Evolutionary conservation across 176 grass and related monocot species (phyloP), one percentile per base, ranked within the genome.

Genomic region (Oryza officinalis): DNA sequence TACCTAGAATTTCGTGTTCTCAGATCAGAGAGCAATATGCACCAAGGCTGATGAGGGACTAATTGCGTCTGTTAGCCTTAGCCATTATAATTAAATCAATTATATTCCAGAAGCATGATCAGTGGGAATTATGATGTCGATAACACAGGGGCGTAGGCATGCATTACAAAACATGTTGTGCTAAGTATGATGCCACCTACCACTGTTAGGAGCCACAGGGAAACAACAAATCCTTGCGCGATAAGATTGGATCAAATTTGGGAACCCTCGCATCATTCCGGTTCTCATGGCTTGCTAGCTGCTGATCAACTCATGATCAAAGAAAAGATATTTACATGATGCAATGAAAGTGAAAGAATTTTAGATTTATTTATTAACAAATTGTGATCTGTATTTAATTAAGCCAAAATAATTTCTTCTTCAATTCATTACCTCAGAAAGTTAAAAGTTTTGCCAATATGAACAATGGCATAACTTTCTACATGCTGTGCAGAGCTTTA

Each of bases 101-200:
- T 89, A 72, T 83, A 83, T 83, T 77, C 46, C 63, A 83, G 80
- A 80, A 90, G 69, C 89, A 90, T 90, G 89, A 80, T 84, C 80
- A 75, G 75, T 69, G 54, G 30, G 75, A 69, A 87, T 90, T 90
- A 90, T 90, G 89, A 90, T 90, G 84, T 87, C 80, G 63, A 90
- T 79, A 75, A 87, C 80, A 69, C 80, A 83, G 63, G 27, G 68
- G 35, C 38, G 75, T 90, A 79, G 80, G 69, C 84, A 90, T 86
- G 74, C 80, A 83, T 86, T 86, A 83, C 84, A 87, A 78, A 83
- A 80, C 69, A 83, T 80, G 68, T 3, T 79, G 74, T 75, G n/a
- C 80, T 74, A 90, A 79, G 74, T 75, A 90, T 90, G 80, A 75
- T 90, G 75, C 89, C 80, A 87, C 89, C 84, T 90, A 90, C 75